phyloP scores from a whole-genome alignment of 305 asterid species.

The Solanum hybrid region DNA sequence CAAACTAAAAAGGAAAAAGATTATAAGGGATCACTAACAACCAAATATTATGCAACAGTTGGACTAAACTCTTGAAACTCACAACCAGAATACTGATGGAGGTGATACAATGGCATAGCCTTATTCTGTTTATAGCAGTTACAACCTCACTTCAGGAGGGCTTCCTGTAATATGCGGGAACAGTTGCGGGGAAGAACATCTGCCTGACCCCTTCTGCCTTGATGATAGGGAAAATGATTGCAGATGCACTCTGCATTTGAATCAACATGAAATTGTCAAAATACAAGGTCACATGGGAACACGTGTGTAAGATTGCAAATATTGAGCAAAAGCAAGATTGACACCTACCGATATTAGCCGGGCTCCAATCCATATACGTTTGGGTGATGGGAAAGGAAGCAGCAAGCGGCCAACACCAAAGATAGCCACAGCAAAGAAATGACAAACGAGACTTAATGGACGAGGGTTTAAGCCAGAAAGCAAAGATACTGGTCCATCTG shows the following conservation, averaged over 20 bases:
- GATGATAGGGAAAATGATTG: slow-evolving; percentile 76
- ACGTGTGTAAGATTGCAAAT: neutral
- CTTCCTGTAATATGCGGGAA: slow-evolving; percentile 78
- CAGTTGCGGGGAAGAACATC: slow-evolving; percentile 91
- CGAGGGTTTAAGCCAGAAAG: slow-evolving; percentile 84
- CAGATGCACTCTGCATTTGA: slow-evolving; percentile 60
- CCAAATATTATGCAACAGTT: neutral
- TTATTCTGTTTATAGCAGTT: neutral
- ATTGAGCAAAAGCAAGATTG: neutral
- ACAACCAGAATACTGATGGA: neutral
- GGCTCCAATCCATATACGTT: slow-evolving; percentile 72
- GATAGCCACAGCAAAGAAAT: slow-evolving; percentile 83
- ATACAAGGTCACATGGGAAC: neutral
- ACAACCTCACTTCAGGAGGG: slow-evolving; percentile 41
- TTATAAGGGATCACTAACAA: neutral
- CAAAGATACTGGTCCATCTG: slow-evolving; percentile 73
- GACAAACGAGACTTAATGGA: slow-evolving; percentile 74
- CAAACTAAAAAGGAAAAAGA: neutral
- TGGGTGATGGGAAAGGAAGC: slow-evolving; percentile 75
- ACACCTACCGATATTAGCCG: slow-evolving; percentile 56
- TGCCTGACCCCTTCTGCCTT: slow-evolving; percentile 93
- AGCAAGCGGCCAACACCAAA: slow-evolving; percentile 74
- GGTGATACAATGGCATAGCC: neutral
- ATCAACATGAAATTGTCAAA: neutral
- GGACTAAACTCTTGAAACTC: neutral